These are phyloP conservation scores for Heimioporus sp. DNA, from an alignment of 768 basidiomycete species.

Conservation along the genomic window DNA sequence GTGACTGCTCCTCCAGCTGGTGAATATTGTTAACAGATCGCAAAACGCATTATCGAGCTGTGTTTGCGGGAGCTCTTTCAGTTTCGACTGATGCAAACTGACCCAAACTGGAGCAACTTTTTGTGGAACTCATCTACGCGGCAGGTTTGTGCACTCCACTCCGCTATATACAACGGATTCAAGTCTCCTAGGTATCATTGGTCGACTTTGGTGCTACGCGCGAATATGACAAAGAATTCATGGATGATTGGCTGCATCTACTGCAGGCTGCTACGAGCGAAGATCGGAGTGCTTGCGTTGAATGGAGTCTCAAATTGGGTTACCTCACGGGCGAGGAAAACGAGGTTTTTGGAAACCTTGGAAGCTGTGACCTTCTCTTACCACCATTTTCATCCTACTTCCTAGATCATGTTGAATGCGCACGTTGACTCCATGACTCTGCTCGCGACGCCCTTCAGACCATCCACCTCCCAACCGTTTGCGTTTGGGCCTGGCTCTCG, in stretches of 20 bases:
- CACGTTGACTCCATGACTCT: slow-evolving; percentile 83
- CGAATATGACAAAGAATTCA: slow-evolving; percentile 80
- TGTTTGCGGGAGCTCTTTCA: slow-evolving; percentile 89
- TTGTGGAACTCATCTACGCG: slow-evolving; percentile 72
- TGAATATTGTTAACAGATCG: slow-evolving; percentile 56
- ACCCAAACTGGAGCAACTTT: slow-evolving; percentile 99
- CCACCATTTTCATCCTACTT: background rate
- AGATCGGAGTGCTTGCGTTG: slow-evolving; percentile 63
- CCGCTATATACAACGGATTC: background rate
- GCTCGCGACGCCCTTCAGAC: slow-evolving; percentile 82
- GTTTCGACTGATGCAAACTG: slow-evolving; percentile 95
- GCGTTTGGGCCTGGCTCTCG: slow-evolving; percentile 65
- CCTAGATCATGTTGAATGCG: slow-evolving; percentile 75
- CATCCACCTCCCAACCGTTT: slow-evolving; percentile 65
- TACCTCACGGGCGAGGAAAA: slow-evolving; percentile 91
- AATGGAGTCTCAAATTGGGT: slow-evolving; percentile 77
- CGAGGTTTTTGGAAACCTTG: slow-evolving; percentile 46
- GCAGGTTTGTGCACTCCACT: slow-evolving; percentile 42
- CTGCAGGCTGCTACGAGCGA: slow-evolving; percentile 74
- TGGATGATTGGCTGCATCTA: slow-evolving; percentile 84
- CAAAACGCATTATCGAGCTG: slow-evolving; percentile 74
- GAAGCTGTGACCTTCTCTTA: background rate
- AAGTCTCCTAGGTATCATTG: slow-evolving; percentile 59
- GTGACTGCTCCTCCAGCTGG: background rate
- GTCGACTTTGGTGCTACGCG: slow-evolving; percentile 97